Base-by-base conservation (phyloP, 176 grass and related monocot genomes). In the Carex parvula region DNA sequence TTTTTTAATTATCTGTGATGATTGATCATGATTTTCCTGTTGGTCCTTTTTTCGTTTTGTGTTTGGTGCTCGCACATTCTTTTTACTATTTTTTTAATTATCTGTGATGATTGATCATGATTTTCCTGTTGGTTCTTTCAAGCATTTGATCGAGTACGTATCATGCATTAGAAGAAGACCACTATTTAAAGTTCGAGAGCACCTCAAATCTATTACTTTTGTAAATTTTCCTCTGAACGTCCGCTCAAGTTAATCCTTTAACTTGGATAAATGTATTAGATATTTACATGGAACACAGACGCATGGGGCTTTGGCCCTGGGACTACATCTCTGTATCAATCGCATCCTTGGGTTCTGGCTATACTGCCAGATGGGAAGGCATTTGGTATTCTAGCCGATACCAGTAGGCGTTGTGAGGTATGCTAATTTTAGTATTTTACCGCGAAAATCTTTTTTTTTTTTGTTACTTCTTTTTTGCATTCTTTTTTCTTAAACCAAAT, bases 201-300 rank as follows among this genome's bases (percentile, higher is more conserved):
- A 42, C 17, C 37, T 42, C 32, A 18, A 16, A 70, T 70, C n/a
- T 74, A 6, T 26, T 74, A 53, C 8, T 21, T 50, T 20, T 29
- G 37, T 41, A 14, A 74, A 74, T 8, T 4, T 21, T 74, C 3
- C 0, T 26, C 41, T 74, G 71, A 29, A 29, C 26, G 16, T 75
- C 4, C 15, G 3, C 71, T 30, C 20, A 46, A 76, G 2, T 76
- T 30, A 29, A 26, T 53, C 24, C 11, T 18, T 30, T 55, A 32
- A 12, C 46, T 30, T 77, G 2, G 4, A 56, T 62, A 62, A 62
- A 62, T 62, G 9, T 63, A 24, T 79, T 69, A 98, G 95, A 87
- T 98, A 87, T 98, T 94, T 85, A 91, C 95, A 60, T 98, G 95
- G 95, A 98, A 98, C 87, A 94, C 92, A 20, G 92, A 93, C 83